Evolutionary conservation across 305 asterid species (phyloP).

Genomic region (Euphrasia arctica): DNA sequence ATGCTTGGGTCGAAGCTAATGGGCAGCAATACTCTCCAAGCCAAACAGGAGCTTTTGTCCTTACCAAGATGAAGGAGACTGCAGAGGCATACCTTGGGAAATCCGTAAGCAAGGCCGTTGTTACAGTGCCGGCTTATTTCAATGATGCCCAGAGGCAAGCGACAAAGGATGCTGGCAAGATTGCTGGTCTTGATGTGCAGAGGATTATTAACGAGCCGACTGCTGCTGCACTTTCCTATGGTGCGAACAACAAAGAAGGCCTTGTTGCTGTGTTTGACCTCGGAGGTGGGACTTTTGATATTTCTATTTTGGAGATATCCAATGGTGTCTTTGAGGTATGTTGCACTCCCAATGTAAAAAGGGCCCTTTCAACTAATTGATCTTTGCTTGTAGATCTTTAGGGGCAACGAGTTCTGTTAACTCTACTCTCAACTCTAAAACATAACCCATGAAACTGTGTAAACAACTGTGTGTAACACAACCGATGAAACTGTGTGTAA

Average conservation of each 20-base stretch:
- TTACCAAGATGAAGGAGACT: conserved; percentile 57
- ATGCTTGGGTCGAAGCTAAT: background rate
- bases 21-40: background rate
- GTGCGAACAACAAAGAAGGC: conserved; percentile 54
- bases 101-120: conserved; percentile 49
- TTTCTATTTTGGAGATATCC: conserved; percentile 54
- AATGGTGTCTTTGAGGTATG: conserved; percentile 61
- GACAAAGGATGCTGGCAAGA: conserved; percentile 56
- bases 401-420: too few relatives aligned
- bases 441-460: too few relatives aligned
- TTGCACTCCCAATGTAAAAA: background rate
- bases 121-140: conserved; percentile 56
- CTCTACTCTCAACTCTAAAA: too few relatives aligned
- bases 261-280: conserved; percentile 60
- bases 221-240: conserved; percentile 57
- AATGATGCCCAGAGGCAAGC: conserved; percentile 64
- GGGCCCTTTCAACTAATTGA: background rate
- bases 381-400: too few relatives aligned
- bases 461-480: too few relatives aligned
- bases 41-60: background rate
- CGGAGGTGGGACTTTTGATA: conserved; percentile 63
- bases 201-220: conserved; percentile 62
- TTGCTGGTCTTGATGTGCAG: conserved; percentile 58
- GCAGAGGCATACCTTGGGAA: conserved; percentile 57
- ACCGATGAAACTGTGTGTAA: too few relatives aligned